phyloP scores from a whole-genome alignment of 768 basidiomycete species.

The Leccinum broughii region DNA sequence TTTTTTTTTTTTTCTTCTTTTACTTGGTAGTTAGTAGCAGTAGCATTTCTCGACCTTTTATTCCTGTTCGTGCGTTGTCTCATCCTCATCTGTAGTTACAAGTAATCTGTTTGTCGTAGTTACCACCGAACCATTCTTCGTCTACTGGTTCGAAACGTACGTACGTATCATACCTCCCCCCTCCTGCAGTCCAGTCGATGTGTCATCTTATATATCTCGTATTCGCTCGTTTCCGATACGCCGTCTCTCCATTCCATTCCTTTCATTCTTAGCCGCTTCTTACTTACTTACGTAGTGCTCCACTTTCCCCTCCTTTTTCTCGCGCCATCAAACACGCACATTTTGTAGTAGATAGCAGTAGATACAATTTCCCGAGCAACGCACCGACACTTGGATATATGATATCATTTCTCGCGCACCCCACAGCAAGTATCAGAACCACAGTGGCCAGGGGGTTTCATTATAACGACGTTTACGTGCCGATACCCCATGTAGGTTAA shows the following conservation, averaged over 20 bases:
- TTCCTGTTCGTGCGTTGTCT: conserved; percentile 26
- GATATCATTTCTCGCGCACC: not conserved
- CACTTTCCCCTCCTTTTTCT: not conserved
- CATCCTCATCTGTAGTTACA: conserved; percentile 33
- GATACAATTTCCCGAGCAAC: conserved; percentile 33
- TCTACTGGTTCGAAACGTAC: conserved; percentile 6
- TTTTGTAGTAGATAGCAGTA: conserved; percentile 40
- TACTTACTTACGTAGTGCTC: not conserved
- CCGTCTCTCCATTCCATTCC: not conserved
- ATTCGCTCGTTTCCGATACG: conserved; percentile 5
- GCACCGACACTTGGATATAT: conserved; percentile 25
- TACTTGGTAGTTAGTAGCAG: conserved; percentile 26
- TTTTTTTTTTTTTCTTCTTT: not conserved
- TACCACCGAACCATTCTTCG: conserved; percentile 38
- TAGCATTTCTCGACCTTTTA: conserved; percentile 21
- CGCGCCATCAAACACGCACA: conserved; percentile 15
- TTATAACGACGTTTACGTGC: not conserved
- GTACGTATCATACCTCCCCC: conserved; percentile 16
- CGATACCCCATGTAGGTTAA: not conserved
- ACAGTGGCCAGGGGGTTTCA: not conserved
- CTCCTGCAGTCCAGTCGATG: not conserved
- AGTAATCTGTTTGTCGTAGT: conserved; percentile 27
- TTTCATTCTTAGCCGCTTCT: not conserved
- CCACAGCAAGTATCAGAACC: too few relatives aligned
- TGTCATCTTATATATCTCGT: conserved; percentile 7